Evolutionary conservation across 805 yeast genomes (phyloP), one percentile per base, ranked within the genome.

Genomic region (Suhomyces canberraensis): DNA sequence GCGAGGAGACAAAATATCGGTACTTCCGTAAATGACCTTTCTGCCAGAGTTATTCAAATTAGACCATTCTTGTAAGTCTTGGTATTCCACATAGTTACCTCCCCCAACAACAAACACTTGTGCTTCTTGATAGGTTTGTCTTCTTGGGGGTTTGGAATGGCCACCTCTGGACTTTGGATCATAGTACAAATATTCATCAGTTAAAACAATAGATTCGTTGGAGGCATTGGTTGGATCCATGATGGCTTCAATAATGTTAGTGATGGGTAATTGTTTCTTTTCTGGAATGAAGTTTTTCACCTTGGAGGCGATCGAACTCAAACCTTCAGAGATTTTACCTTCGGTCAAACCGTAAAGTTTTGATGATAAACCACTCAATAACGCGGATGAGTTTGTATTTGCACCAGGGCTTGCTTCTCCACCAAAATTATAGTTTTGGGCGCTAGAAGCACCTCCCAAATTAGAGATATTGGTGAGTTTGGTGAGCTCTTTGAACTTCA

Each of bases 21-120:
- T 88, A 50, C 95, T 79, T 18, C 98, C 98, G 58, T 93, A 91
- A 16, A 84, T 76, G 21, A 93, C 84, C 24, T 69, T 67, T 54
- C 78, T 83, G 7, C 55, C 42, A 4, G 50, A 41, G 39, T 52
- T 58, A 35, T 54, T 61, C 31, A 47, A 54, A 17, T 36, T 39
- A 0, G 79, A 77, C 95, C 96, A 90, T 59, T 90, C 96, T 60
- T 87, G 95, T 53, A 93, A 73, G 54, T 91, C 91, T 41, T 90
- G 95, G 57, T 91, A 93, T 64, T 93, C 99, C 44, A 86, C 66
- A 57, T 89, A 93, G 60, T 87, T 90, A 32, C 98, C 98, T 24
- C 98, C 98, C 17, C 98, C 99, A 38, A 93, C 90, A 35, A 90
- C 87, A 59, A 93, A 93, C 15, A 93, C 95, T 33, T 87, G 66